Base-by-base conservation (phyloP, 345 rosid species). In the Dovyalis caffra region DNA sequence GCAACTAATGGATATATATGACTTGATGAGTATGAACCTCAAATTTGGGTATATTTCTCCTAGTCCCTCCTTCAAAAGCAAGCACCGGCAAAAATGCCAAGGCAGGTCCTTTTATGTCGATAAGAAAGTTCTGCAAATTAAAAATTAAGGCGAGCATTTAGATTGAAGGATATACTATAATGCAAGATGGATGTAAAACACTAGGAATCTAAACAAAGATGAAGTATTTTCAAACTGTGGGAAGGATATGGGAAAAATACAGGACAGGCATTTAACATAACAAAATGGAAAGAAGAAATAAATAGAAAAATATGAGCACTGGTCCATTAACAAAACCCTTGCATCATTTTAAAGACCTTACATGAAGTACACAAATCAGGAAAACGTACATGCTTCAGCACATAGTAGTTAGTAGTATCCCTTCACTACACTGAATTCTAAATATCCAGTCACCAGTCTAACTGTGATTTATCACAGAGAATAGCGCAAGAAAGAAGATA, bases 31-130 rank as follows among this genome's bases (percentile, higher is more conserved):
- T 14, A 43, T 43, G 49, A 43, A 43, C 49, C 49, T 43, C 49
- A 43, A 43, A 43, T 43, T 43, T 43, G 49, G 67, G 67, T 77
- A 89, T 85, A 69, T 89, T 92, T 84, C 88, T 90, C 81, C 89
- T 73, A 57, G 97, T 90, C 47, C 91, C 96, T 76, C 98, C 97
- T 84, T 94, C 94, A 71, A 94, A 92, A 33, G 96, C 94, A 84
- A 92, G 94, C 78, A 84, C 90, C 6, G 94, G 96, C 79, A 94
- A 85, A 83, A 85, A 84, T 51, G 88, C 96, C 66, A 90, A 29
- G 15, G 86, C 79, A 9, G 92, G 88, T 79, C 97, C 97, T 82
- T 92, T 87, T 40, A 94, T 88, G 83, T 94, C 97, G 64, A 94
- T 81, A 67, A 89, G 79, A 79, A 88, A 90, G 80, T 92, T 84